Percentiles rank a stretch among this genome's conserved stretches.
These are phyloP conservation scores for Aspergillus carlsbadensis DNA, from an alignment of 495 filamentous ascomycete species.

Conservation along the genomic window DNA sequence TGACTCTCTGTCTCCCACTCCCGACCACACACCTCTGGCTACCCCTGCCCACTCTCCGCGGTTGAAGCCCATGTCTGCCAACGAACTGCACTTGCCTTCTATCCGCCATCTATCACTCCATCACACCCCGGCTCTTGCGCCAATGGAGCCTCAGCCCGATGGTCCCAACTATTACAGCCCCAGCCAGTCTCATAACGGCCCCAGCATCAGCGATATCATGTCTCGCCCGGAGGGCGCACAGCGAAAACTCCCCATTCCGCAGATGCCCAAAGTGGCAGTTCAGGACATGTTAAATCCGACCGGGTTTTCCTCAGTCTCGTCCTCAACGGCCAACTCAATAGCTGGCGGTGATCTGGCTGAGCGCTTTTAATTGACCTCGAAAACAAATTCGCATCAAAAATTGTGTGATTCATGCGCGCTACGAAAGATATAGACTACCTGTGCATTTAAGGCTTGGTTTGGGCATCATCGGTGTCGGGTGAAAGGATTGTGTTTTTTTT, in stretches of 20 bases:
- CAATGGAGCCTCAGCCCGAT: slow-evolving; percentile 79
- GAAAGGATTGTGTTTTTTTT: slow-evolving; percentile 19
- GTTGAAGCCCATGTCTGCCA: slow-evolving; percentile 69
- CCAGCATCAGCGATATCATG: slow-evolving; percentile 91
- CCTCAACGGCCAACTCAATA: slow-evolving; percentile 51
- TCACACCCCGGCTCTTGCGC: slow-evolving; percentile 84
- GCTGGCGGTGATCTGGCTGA: slow-evolving; percentile 43
- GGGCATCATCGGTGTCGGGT: slow-evolving; percentile 29
- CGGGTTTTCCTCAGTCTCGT: slow-evolving; percentile 58
- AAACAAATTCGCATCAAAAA: slow-evolving; percentile 4
- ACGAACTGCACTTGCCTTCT: slow-evolving; percentile 77
- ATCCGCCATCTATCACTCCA: slow-evolving; percentile 85
- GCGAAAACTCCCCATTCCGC: slow-evolving; percentile 90
- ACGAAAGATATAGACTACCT: slow-evolving; percentile 48
- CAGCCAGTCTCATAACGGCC: slow-evolving; percentile 53
- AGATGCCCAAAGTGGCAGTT: slow-evolving; percentile 83
- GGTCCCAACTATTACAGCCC: slow-evolving; percentile 58
- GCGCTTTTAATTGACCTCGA: slow-evolving; percentile 30
- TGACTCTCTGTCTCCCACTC: slow-evolving; percentile 92
- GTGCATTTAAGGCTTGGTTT: slow-evolving; percentile 41
- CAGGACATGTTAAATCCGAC: slow-evolving; percentile 76
- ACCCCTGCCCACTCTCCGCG: slow-evolving; percentile 96
- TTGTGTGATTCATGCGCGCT: slow-evolving; percentile 34
- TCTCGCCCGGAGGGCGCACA: slow-evolving; percentile 81
- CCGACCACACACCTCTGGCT: slow-evolving; percentile 93